These are phyloP conservation scores for Pachyrhizus erosus DNA, from an alignment of 306 rosid species.

Conservation along the genomic window DNA sequence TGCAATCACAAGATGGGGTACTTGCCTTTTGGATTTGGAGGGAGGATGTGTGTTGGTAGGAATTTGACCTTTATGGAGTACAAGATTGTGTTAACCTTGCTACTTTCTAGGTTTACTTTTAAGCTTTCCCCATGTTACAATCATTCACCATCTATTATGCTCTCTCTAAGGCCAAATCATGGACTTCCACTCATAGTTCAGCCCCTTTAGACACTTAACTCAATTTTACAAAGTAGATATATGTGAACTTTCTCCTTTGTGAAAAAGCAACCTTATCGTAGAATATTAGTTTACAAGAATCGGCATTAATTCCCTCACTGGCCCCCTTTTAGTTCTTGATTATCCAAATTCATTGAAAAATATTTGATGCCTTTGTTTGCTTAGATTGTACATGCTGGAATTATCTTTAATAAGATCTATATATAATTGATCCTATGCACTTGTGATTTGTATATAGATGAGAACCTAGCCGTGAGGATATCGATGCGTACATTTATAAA, in stretches of 20 bases:
- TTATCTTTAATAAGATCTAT: background rate
- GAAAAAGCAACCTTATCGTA: background rate
- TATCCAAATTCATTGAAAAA: background rate
- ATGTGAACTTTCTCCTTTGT: background rate
- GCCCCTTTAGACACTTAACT: constrained; percentile 40
- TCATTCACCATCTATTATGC: constrained; percentile 79
- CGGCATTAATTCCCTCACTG: background rate
- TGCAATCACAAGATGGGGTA: constrained; percentile 92
- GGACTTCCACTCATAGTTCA: constrained; percentile 52
- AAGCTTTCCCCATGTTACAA: constrained; percentile 63
- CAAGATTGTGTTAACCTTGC: constrained; percentile 70
- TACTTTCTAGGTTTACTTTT: constrained; percentile 72
- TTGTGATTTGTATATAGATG: background rate
- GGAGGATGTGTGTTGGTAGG: constrained; percentile 92
- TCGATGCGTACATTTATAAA: background rate
- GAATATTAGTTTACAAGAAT: background rate
- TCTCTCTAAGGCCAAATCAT: constrained; percentile 71
- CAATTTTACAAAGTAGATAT: background rate
- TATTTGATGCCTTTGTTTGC: background rate
- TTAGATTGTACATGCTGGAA: background rate
- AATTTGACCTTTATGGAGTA: constrained; percentile 86
- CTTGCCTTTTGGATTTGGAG: constrained; percentile 95
- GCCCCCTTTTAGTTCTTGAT: background rate
- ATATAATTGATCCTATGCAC: background rate
- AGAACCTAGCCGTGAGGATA: background rate